phyloP scores from a whole-genome alignment of 345 rosid species.

The Kernera saxatilis region DNA sequence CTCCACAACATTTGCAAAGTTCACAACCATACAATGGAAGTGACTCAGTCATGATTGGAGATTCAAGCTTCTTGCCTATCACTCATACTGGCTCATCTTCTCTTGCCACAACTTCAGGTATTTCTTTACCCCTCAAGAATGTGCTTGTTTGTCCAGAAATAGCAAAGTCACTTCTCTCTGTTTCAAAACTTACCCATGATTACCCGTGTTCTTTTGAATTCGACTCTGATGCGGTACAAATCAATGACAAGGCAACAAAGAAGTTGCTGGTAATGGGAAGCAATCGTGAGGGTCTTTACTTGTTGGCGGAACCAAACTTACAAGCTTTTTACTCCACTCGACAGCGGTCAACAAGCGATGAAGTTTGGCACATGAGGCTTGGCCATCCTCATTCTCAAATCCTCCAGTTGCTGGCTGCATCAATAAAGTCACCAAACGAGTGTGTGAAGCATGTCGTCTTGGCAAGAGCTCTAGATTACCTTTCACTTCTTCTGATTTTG shows the following conservation, averaged over 20 bases:
- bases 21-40: background rate
- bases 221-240: background rate
- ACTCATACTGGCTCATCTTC: background rate
- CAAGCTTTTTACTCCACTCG: background rate
- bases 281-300: background rate
- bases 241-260: background rate
- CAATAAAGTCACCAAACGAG: accelerated
- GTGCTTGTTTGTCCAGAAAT: background rate
- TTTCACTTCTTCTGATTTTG: no score
- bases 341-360: background rate
- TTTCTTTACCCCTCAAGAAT: background rate
- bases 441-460: background rate
- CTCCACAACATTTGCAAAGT: background rate
- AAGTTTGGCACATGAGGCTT: background rate
- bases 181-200: background rate
- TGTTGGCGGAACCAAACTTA: background rate
- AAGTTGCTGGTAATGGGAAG: background rate
- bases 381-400: background rate
- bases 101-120: background rate
- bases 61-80: background rate
- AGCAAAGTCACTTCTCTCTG: background rate
- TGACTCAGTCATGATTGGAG: background rate
- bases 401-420: background rate
- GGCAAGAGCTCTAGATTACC: background rate
- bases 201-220: background rate